These are phyloP conservation scores for Curvularia sp. DNA, from an alignment of 2,329 filamentous ascomycete genomes.

Conservation along the genomic window DNA sequence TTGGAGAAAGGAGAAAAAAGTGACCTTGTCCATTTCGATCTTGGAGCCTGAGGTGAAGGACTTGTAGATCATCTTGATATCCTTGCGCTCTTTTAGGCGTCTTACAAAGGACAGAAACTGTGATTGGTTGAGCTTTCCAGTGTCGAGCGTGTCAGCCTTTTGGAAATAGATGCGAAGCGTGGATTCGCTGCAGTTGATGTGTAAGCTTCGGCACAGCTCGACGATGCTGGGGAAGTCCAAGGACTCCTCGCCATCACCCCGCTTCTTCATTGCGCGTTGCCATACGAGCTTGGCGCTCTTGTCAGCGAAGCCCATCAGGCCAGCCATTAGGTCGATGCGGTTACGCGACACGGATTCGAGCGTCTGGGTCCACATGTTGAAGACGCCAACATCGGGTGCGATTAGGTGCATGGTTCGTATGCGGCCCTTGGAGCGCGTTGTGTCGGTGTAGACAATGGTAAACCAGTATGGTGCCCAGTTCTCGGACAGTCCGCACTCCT, in stretches of 20 bases:
- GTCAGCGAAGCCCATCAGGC: constrained; percentile 77
- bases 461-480: constrained; percentile 78
- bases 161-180: constrained; percentile 78
- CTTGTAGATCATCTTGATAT: constrained; percentile 78
- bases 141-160: constrained; percentile 70
- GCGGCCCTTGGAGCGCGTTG: constrained; percentile 76
- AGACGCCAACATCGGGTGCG: constrained; percentile 74
- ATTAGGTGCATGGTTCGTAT: constrained; percentile 88
- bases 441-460: constrained; percentile 84
- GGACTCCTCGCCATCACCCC: constrained; percentile 68
- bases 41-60: constrained; percentile 63
- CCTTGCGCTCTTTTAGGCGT: constrained; percentile 81
- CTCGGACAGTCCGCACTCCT: constrained; percentile 77
- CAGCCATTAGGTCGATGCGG: constrained; percentile 88
- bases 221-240: constrained; percentile 82
- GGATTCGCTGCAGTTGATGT: constrained; percentile 85
- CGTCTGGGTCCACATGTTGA: constrained; percentile 82
- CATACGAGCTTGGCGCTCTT: constrained; percentile 84
- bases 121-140: constrained; percentile 73
- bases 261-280: constrained; percentile 80
- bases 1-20: constrained; percentile 79
- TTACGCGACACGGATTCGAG: constrained; percentile 85
- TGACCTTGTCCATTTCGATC: constrained; percentile 69
- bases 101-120: constrained; percentile 87
- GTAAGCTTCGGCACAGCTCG: constrained; percentile 83